A percentile compares a stretch with the other conserved stretches of the same genome.
Conservation (phyloP, 2,329 filamentous ascomycete species). For the Penicillium occitanis region DNA sequence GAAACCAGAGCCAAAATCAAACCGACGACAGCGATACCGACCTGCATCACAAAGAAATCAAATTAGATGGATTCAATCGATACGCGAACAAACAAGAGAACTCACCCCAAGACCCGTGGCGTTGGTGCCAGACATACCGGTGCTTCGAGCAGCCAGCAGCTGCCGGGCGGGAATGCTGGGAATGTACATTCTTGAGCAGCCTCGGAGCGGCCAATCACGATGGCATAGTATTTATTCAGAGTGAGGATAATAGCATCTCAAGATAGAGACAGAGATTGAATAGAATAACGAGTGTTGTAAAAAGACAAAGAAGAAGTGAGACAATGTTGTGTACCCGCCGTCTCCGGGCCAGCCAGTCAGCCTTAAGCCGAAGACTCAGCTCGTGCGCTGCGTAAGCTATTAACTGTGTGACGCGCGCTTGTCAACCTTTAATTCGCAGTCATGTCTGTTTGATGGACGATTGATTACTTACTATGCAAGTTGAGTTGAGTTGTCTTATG, state of each 20-base stretch:
- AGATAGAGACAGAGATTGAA: background rate
- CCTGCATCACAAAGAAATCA: slow-evolving; percentile 22
- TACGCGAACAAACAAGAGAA: background rate
- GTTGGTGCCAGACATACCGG: slow-evolving; percentile 2
- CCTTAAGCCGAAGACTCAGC: background rate
- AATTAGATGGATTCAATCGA: background rate
- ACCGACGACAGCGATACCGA: slow-evolving; percentile 34
- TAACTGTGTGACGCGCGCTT: background rate
- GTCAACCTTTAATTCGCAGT: background rate
- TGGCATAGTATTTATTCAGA: slow-evolving; percentile 9
- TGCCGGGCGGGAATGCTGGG: slow-evolving; percentile 12
- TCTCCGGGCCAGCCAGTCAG: slow-evolving; percentile 16
- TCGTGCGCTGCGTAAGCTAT: background rate
- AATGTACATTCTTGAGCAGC: slow-evolving; percentile 20
- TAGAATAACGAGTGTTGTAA: background rate
- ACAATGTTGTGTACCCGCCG: slow-evolving; percentile 8
- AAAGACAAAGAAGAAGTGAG: background rate
- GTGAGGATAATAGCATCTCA: background rate
- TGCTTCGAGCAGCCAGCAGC: slow-evolving; percentile 12
- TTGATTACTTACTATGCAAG: background rate
- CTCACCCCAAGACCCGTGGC: slow-evolving; percentile 18
- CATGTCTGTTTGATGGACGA: background rate
- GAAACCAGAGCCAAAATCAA: slow-evolving; percentile 31
- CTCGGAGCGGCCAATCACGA: slow-evolving; percentile 9
- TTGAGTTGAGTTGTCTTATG: background rate